These are phyloP conservation scores for Daedalea quercina DNA, from an alignment of 768 basidiomycete species.

Conservation along the genomic window DNA sequence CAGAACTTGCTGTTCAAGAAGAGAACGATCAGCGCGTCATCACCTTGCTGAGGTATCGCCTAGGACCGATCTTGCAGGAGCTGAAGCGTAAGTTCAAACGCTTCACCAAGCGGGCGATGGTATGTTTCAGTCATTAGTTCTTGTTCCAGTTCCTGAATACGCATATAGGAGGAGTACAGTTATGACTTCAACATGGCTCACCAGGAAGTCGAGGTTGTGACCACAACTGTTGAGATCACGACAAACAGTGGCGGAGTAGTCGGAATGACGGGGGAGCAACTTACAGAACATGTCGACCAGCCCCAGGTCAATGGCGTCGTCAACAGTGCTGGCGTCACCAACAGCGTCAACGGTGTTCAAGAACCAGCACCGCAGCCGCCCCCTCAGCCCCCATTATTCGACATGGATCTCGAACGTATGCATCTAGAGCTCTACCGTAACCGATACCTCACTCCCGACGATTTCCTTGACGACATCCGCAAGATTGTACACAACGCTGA, in stretches of 20 bases:
- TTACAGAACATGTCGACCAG: constrained; percentile 11
- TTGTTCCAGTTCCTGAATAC: neutral
- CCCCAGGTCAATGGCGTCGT: constrained; percentile 33
- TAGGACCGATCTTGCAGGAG: constrained; percentile 85
- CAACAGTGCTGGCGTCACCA: no score
- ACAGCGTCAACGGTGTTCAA: constrained; percentile 19
- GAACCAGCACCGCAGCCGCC: constrained; percentile 25
- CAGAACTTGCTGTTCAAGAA: constrained; percentile 76
- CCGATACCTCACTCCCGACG: constrained; percentile 80
- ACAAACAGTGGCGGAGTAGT: constrained; percentile 34
- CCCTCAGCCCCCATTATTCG: constrained; percentile 50
- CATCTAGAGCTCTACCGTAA: constrained; percentile 78
- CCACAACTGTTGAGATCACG: constrained; percentile 32
- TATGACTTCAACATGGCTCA: constrained; percentile 33
- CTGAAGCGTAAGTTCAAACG: constrained; percentile 90
- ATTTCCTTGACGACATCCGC: constrained; percentile 78
- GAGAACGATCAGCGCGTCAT: constrained; percentile 76
- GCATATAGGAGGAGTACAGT: constrained; percentile 65
- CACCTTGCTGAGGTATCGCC: constrained; percentile 80
- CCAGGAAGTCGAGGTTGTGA: constrained; percentile 29
- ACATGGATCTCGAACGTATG: constrained; percentile 92
- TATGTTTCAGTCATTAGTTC: constrained; percentile 29
- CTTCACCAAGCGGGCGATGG: constrained; percentile 75
- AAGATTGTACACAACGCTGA: constrained; percentile 76
- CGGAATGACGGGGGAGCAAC: constrained; percentile 34